Percentiles rank a stretch among this genome's conserved stretches.
Evolutionary conservation across 192 early-diverging fungal species (phyloP).

Genomic region (Rhizoclosmatium globosum): DNA sequence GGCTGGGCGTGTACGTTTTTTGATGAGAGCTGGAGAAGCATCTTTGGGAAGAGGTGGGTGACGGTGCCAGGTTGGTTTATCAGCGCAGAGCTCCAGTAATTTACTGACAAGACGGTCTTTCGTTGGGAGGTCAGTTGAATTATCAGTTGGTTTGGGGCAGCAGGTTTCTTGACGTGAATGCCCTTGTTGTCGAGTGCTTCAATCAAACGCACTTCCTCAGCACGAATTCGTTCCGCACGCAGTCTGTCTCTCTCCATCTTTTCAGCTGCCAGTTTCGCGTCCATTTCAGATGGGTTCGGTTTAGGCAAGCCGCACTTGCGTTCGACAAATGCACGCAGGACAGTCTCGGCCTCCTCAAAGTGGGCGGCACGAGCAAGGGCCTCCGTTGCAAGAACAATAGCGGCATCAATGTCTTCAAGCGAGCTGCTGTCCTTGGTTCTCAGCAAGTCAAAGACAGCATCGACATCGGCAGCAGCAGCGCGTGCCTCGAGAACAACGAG

Average conservation of each 20-base stretch:
- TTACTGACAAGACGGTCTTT: neutral
- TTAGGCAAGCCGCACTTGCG: constrained; percentile 10
- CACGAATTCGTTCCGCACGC: neutral
- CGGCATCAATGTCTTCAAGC: constrained; percentile 4
- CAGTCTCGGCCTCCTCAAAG: constrained; percentile 14
- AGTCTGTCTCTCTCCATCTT: neutral
- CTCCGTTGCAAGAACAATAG: neutral
- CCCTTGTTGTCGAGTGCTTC: neutral
- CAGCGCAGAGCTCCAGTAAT: neutral
- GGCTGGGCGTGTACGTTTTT: constrained; percentile 23
- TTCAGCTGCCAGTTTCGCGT: neutral
- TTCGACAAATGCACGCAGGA: neutral
- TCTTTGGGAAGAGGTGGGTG: constrained; percentile 24
- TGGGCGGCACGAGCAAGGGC: constrained; percentile 9
- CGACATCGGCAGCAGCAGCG: constrained; percentile 21
- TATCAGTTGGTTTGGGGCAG: neutral
- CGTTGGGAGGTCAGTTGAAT: neutral
- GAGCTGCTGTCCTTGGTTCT: neutral
- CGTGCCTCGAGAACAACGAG: constrained; percentile 22
- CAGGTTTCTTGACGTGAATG: neutral
- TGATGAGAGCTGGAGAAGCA: constrained; percentile 19
- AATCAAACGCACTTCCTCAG: constrained; percentile 20
- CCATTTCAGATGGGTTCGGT: neutral
- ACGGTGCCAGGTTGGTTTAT: constrained; percentile 26
- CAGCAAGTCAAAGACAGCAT: constrained; percentile 8